Evolutionary conservation across 371 early-diverging fungal species (phyloP), one percentile per base, ranked within the genome.

Genomic region (Caulochytrium protostelioides): DNA sequence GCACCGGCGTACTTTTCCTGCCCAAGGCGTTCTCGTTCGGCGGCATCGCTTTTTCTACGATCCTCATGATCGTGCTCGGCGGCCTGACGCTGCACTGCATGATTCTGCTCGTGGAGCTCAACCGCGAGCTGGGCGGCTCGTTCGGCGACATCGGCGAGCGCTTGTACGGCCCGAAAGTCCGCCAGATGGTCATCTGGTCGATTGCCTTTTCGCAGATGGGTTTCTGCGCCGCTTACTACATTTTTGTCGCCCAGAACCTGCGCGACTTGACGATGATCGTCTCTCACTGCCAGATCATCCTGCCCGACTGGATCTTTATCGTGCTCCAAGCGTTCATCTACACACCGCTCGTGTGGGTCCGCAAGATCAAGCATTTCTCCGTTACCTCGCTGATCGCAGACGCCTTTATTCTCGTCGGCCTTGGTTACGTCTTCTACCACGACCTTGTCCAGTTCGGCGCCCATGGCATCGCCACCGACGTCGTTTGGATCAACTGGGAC

Each of bases 71-170:
- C 14, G 14, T 57, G 10, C 55, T 72, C 14, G 68, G 68, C 12
- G 44, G 34, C 30, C 26, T 72, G 40, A 64, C 64, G 26, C 47
- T 55, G 26, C 52, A 74, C 38, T 59, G 73, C 20, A 79, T 79
- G 56, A 43, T 81, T 39, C 35, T 81, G 17, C 37, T 53, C 39
- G 53, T 52, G 3, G 54, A 63, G 15, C 50, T 50, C 3, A 59
- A 49, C 46, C 28, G 49, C n/a, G 26, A 25, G 23, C 37, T 56
- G 19, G 57, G 54, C 3, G 84, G 83, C 12, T 79, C 80, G 29
- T 91, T 80, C 60, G 89, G 89, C 41, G 90, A 91, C 48, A 75
- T 89, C 49, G 92, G 83, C 2, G 65, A 69, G 24, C 54, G 62
- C 7, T 53, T 85, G 30, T 85, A 79, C 43, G 92, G 92, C 0